Evolutionary conservation across 805 yeast genomes (phyloP).

Genomic region (Naumovozyma dairenensis): DNA sequence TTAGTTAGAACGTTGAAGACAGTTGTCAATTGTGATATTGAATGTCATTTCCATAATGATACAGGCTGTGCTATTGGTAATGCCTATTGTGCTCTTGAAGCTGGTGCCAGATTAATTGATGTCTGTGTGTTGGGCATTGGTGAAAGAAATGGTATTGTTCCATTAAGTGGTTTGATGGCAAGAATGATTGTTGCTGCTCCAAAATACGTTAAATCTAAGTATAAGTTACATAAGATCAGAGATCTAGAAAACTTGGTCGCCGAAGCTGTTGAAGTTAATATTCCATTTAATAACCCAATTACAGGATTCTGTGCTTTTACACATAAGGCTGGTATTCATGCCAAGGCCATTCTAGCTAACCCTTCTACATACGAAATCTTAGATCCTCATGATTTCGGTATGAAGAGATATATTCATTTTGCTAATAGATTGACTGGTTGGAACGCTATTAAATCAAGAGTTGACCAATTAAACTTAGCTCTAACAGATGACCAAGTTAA

Average conservation of each 20-base stretch:
- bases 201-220: slow-evolving; percentile 87
- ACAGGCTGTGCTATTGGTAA: slow-evolving; percentile 99
- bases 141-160: slow-evolving; percentile 97
- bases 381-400: slow-evolving; percentile 90
- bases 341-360: slow-evolving; percentile 95
- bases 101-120: slow-evolving; percentile 91
- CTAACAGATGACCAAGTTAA: slow-evolving; percentile 89
- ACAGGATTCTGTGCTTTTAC: slow-evolving; percentile 99
- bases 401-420: slow-evolving; percentile 92
- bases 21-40: slow-evolving; percentile 93
- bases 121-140: slow-evolving; percentile 96
- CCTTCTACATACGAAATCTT: slow-evolving; percentile 98
- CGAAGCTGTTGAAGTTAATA: slow-evolving; percentile 91
- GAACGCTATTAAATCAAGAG: slow-evolving; percentile 98
- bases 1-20: slow-evolving; percentile 86
- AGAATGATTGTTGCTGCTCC: slow-evolving; percentile 98
- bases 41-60: slow-evolving; percentile 97
- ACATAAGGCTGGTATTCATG: slow-evolving; percentile 98
- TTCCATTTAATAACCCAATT: slow-evolving; percentile 97
- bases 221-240: slow-evolving; percentile 90
- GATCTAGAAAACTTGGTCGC: slow-evolving; percentile 94
- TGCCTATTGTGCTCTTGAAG: slow-evolving; percentile 96
- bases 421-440: slow-evolving; percentile 98
- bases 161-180: slow-evolving; percentile 97
- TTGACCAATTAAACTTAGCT: slow-evolving; percentile 86